A percentile compares a stretch with the other conserved stretches of the same genome.
Conservation (phyloP, 2,329 filamentous ascomycete genomes). For the Pseudocercospora crystallina region DNA sequence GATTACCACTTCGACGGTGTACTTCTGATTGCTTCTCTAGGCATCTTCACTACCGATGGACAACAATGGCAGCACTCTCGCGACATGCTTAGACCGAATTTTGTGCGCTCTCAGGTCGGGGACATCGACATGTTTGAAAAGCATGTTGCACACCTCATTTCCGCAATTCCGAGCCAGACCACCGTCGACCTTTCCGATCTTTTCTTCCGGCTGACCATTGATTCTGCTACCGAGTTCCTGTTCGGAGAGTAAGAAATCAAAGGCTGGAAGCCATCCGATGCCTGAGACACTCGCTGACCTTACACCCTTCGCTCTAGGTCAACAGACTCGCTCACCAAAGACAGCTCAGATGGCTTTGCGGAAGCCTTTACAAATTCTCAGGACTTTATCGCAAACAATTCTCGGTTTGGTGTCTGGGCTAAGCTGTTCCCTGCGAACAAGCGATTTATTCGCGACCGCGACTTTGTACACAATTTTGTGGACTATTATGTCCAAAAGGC, state of each 20-base stretch:
- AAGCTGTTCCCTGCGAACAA: conserved; percentile 30
- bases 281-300: too few species aligned
- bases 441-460: conserved; percentile 41
- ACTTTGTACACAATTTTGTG: conserved; percentile 47
- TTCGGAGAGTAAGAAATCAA: too few species aligned
- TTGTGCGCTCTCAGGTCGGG: conserved; percentile 52
- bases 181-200: conserved; percentile 60
- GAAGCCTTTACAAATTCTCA: conserved; percentile 35
- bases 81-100: conserved; percentile 55
- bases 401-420: conserved; percentile 27
- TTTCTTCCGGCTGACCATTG: conserved; percentile 66
- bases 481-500: conserved; percentile 51
- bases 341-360: conserved; percentile 32
- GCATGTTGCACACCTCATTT: conserved; percentile 59
- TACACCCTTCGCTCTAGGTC: too few species aligned
- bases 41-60: conserved; percentile 49
- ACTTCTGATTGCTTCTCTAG: conserved; percentile 2
- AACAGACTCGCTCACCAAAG: conserved; percentile 30
- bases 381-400: conserved; percentile 27
- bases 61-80: conserved; percentile 38
- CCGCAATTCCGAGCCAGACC: conserved; percentile 57
- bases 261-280: too few species aligned
- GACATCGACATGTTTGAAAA: conserved; percentile 59
- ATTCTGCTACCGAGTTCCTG: conserved; percentile 67
- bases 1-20: too few species aligned